These are phyloP conservation scores for Furcasterigmium furcatum DNA, from an alignment of 2,329 filamentous ascomycete species.

Conservation along the genomic window DNA sequence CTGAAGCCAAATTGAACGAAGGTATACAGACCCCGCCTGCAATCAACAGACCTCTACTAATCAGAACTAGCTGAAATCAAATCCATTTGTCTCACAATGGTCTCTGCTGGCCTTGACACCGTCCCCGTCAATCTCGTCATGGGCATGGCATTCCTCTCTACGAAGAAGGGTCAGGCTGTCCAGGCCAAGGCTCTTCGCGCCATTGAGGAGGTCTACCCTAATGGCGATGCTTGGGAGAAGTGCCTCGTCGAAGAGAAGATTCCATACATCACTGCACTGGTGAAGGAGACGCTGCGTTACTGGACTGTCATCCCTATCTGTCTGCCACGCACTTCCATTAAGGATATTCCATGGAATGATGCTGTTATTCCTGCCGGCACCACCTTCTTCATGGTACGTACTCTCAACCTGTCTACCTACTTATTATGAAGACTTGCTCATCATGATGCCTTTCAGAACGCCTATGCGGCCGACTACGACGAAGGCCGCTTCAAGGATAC, in stretches of 20 bases:
- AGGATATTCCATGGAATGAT: constrained; percentile 67
- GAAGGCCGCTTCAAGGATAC: constrained; percentile 63
- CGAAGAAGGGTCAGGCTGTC: constrained; percentile 62
- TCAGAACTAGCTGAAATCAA: constrained; percentile 59
- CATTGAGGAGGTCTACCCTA: constrained; percentile 68
- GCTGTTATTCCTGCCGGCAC: constrained; percentile 69
- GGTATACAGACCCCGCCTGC: background rate
- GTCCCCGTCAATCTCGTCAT: constrained; percentile 78
- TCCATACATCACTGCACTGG: constrained; percentile 72
- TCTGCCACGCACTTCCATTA: constrained; percentile 68
- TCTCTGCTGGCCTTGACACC: constrained; percentile 78
- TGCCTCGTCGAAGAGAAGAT: constrained; percentile 73
- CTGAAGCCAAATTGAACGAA: constrained; percentile 37
- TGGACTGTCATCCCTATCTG: constrained; percentile 80
- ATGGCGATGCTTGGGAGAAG: constrained; percentile 72
- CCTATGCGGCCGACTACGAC: constrained; percentile 74
- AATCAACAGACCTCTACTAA: background rate
- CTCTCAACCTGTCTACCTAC: background rate
- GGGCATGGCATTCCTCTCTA: constrained; percentile 74
- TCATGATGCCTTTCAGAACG: constrained; percentile 40
- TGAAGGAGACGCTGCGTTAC: constrained; percentile 75
- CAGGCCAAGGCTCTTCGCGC: constrained; percentile 67
- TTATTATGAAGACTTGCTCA: constrained; percentile 22
- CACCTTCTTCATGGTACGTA: constrained; percentile 70
- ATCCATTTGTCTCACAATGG: constrained; percentile 79